phyloP scores from a whole-genome alignment of 306 rosid genomes.

The Geum urbanum region DNA sequence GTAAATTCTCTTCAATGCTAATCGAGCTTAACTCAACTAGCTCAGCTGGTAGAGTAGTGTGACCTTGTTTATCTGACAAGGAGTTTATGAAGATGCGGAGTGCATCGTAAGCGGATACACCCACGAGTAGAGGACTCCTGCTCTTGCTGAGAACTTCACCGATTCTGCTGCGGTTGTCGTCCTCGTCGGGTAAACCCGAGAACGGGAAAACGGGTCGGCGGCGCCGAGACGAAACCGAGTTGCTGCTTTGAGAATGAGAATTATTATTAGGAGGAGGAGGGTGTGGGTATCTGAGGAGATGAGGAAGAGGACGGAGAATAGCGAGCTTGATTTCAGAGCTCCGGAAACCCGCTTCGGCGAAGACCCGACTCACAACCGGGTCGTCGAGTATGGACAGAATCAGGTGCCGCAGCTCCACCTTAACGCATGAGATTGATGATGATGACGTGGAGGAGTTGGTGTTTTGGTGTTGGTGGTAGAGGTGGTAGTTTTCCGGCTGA shows the following conservation, averaged over 20 bases:
- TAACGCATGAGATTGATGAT: slow-evolving; percentile 60
- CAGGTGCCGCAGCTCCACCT: slow-evolving; percentile 86
- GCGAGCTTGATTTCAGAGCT: slow-evolving; percentile 92
- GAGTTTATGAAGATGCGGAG: slow-evolving; percentile 49
- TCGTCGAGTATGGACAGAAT: slow-evolving; percentile 80
- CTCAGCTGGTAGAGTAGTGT: slow-evolving; percentile 50
- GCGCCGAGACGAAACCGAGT: slow-evolving; percentile 41
- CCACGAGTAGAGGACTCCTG: slow-evolving; percentile 75
- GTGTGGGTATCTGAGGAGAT: slow-evolving; percentile 46
- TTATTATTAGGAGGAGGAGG: slow-evolving; percentile 37
- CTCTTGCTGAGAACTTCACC: slow-evolving; percentile 57
- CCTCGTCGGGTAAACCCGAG: slow-evolving; percentile 30
- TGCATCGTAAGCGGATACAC: slow-evolving; percentile 61
- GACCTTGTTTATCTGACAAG: neutral
- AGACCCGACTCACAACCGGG: slow-evolving; percentile 92
- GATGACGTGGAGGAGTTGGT: slow-evolving; percentile 42
- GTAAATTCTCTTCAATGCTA: slow-evolving; percentile 46
- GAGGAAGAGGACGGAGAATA: slow-evolving; percentile 65
- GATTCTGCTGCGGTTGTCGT: slow-evolving; percentile 56
- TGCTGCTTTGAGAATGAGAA: slow-evolving; percentile 50
- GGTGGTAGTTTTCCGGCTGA: slow-evolving; percentile 78
- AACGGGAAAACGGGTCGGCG: slow-evolving; percentile 44
- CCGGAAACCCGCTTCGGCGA: slow-evolving; percentile 93
- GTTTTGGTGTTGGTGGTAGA: slow-evolving; percentile 51
- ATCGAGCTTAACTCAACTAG: slow-evolving; percentile 46